Evolutionary conservation across 1,284 basidiomycete species (phyloP).

Genomic region (Sanguinoderma infundibulare): DNA sequence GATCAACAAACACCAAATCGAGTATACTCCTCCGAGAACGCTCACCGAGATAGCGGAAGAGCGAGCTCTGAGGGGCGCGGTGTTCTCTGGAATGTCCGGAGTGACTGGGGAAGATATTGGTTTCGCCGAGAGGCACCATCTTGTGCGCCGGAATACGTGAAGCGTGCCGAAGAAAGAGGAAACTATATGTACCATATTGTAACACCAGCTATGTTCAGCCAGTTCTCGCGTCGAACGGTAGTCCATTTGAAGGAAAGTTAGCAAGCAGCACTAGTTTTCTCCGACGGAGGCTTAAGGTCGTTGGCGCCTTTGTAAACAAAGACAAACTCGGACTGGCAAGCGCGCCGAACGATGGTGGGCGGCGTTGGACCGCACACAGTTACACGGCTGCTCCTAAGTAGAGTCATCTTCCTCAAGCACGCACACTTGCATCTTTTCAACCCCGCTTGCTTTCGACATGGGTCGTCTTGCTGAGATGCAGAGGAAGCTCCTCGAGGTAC

Average conservation of each 20-base stretch:
- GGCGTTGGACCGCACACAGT: no score
- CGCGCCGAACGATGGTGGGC: slow-evolving; percentile 3
- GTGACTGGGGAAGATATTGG: slow-evolving; percentile 29
- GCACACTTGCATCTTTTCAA: not conserved
- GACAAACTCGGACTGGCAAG: slow-evolving; percentile 16
- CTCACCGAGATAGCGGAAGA: slow-evolving; percentile 13
- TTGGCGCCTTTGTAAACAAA: slow-evolving; percentile 9
- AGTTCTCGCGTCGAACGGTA: not conserved
- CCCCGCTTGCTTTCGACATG: slow-evolving; percentile 47
- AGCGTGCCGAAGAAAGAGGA: no score
- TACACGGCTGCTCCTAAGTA: not conserved
- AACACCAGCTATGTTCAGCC: not conserved
- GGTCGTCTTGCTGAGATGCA: slow-evolving; percentile 90
- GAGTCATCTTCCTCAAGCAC: not conserved
- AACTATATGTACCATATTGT: no score
- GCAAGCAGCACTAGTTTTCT: no score
- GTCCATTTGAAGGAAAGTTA: no score
- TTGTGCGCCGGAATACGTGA: slow-evolving; percentile 8
- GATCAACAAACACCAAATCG: slow-evolving; percentile 18
- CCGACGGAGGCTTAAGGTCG: no score
- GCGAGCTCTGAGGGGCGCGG: slow-evolving; percentile 23
- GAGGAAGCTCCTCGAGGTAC: slow-evolving; percentile 88
- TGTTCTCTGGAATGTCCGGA: slow-evolving; percentile 26
- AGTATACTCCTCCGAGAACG: slow-evolving; percentile 6
- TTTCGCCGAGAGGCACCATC: slow-evolving; percentile 19